These are phyloP conservation scores for Vaccinium myrtillus DNA, from an alignment of 148 eudicot genomes.

Conservation along the genomic window DNA sequence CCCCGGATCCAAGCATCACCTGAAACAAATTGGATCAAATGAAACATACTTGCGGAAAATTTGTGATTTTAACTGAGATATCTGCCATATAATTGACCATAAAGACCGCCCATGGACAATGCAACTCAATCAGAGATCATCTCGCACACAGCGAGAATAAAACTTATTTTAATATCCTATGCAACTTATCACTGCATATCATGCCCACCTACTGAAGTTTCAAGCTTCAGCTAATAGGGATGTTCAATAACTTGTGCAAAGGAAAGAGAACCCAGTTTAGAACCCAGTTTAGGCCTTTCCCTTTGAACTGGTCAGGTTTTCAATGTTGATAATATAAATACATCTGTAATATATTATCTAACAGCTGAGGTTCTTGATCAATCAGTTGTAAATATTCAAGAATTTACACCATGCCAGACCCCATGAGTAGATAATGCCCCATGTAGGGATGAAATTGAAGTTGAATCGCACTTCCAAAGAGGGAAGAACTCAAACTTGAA, in stretches of 20 bases:
- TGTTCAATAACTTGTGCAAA: neutral
- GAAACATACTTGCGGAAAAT: neutral
- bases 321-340: neutral
- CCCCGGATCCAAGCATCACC: slow-evolving; percentile 98
- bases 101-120: neutral
- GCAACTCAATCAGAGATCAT: neutral
- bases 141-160: neutral
- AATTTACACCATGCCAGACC: neutral
- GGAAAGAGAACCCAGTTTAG: neutral
- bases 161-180: neutral
- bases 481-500: neutral
- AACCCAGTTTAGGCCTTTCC: neutral
- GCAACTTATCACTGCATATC: neutral
- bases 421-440: neutral
- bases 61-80: neutral
- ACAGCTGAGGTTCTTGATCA: slow-evolving; percentile 8
- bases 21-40: slow-evolving; percentile 24
- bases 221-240: neutral
- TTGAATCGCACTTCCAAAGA: neutral
- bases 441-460: neutral
- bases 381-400: neutral
- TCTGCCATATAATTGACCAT: neutral
- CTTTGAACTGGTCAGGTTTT: neutral
- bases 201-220: neutral
- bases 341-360: neutral